Evolutionary conservation across 2,329 filamentous ascomycete genomes (phyloP), one percentile per base, ranked within the genome.

Genomic region (Aureobasidium sp.): DNA sequence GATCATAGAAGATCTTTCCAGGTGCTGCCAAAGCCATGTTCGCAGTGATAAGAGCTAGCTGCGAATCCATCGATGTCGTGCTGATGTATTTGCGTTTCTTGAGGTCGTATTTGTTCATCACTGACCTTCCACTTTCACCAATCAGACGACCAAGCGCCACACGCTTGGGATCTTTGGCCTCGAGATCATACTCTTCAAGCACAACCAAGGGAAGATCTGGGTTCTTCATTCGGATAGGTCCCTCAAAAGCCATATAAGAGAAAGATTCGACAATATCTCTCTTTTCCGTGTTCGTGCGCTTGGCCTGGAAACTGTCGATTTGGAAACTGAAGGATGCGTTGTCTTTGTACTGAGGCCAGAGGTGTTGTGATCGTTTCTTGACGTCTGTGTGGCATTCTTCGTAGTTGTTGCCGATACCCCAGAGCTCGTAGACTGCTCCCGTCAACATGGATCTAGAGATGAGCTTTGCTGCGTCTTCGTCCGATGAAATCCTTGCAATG

Each of bases 61-160:
- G 94, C 0, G 93, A 89, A 72, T 99, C 94, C 94, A 99, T 97
- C 50, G 90, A 94, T 0, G 94, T 99, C 0, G 93, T 97, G 67
- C 89, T 91, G 69, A 99, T 97, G 72, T 99, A 99, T 42, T 83
- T 82, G 32, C 94, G 81, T 75, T 96, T 96, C 80, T 99, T 99
- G 26, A 99, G 81, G 72, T 96, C 91, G 70, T 92, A 95, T 27
- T 82, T 88, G 39, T 83, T 78, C 36, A 90, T 81, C 5, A 87
- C 79, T 59, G 89, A 84, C 48, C 93, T 82, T 3, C 83, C 83
- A 2, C 89, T 87, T 13, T 78, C 77, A 1, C 81, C 87, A 27
- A 97, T 73, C 62, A 84, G 84, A 9, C 91, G 85, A 12, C 90
- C 91, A 29, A 97, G 82, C 70, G 88, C 88, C 27, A 91, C 76